Evolutionary conservation across 2,329 filamentous ascomycete genomes (phyloP), one percentile per base, ranked within the genome.

Genomic region (Botrytis medusae): DNA sequence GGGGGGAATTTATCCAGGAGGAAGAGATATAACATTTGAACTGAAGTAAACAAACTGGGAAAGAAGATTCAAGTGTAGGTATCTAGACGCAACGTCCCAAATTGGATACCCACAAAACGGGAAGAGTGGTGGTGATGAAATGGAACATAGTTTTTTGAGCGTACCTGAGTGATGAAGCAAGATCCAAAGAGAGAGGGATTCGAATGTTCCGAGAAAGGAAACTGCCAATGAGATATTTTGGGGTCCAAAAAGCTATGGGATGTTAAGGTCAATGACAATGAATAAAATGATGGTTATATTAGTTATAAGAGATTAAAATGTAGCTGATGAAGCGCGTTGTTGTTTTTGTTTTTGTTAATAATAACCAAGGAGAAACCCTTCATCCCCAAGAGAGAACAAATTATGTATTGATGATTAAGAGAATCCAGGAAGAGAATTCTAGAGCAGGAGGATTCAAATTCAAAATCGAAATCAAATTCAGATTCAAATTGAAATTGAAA

Each of bases 121-220:
- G 34, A 54, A 54, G 32, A 32, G 16, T 68, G 64, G 29, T 68
- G 46, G 46, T 68, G 64, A 40, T 54, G 64, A 68, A 29, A 54
- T 54, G 64, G 46, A 68, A 68, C 34, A 18, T n/a, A 1, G 44
- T 64, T 67, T 54, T 54, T 37, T 48, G 29, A 64, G 64, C 64
- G 64, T 68, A 67, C 64, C 64, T 68, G 64, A 64, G 34, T 62
- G 34, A 68, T 64, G 62, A 16, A 64, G 34, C 46, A 54, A 54
- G 64, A 68, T 68, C 64, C 46, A 40, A 37, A 68, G 46, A 68
- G 16, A 29, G 62, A 64, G 51, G n/a, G 51, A 29, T 57, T 68
- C 64, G 32, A 68, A 54, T 67, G 7, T 54, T 54, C 46, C 34
- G 46, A 40, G 25, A 29, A 40, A 29, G 14, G 64, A 67, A 42